These are phyloP conservation scores for Aspergillus ibericus DNA, from an alignment of 2,329 filamentous ascomycete species.

Conservation along the genomic window DNA sequence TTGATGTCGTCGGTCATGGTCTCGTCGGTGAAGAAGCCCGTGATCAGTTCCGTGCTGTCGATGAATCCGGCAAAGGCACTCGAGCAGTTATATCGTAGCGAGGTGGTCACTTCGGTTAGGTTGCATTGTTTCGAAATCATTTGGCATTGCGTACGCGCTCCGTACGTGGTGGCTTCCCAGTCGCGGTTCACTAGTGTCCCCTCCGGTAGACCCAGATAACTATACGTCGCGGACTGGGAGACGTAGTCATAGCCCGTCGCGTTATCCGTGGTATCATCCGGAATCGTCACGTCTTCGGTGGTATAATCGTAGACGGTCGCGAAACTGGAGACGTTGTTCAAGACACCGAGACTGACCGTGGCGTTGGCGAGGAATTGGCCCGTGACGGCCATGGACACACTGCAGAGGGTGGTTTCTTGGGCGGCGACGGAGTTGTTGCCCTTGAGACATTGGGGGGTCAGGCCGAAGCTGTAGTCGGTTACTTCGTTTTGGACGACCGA, in stretches of 20 bases:
- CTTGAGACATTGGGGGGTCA: background rate
- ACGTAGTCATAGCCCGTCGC: too few species aligned
- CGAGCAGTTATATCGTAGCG: background rate
- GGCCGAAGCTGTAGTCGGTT: slow-evolving; percentile 7
- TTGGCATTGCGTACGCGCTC: slow-evolving; percentile 17
- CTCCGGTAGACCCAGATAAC: background rate
- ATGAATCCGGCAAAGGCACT: background rate
- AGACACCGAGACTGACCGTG: background rate
- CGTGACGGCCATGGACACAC: background rate
- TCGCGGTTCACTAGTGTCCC: slow-evolving; percentile 8
- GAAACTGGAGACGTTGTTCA: background rate
- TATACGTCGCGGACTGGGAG: background rate
- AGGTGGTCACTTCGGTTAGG: background rate
- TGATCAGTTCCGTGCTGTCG: background rate
- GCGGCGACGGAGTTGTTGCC: background rate
- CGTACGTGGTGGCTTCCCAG: slow-evolving; percentile 21
- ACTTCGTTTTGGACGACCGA: background rate
- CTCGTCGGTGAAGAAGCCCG: background rate
- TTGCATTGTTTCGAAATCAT: slow-evolving; percentile 20
- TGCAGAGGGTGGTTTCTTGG: background rate
- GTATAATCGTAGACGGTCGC: background rate
- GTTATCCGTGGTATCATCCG: too few species aligned
- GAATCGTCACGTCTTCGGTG: too few species aligned
- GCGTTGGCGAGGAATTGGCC: background rate
- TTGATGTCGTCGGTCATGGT: background rate